Evolutionary conservation across 257 asterid species (phyloP).

Genomic region (Hygrophila difformis): DNA sequence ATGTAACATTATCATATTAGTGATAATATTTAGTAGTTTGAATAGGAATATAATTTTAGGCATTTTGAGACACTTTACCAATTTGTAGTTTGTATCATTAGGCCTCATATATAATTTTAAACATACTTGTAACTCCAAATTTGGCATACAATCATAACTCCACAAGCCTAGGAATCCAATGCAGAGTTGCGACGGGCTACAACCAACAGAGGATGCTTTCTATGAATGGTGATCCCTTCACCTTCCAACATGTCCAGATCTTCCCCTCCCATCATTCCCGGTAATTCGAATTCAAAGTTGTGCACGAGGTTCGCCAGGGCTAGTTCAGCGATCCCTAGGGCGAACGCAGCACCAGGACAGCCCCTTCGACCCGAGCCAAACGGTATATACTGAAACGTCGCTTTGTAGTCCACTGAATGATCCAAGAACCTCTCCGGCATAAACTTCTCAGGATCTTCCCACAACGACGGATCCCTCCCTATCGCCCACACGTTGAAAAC

Average conservation of each 20-base stretch:
- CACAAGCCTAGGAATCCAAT: too few relatives aligned
- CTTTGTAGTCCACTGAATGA: slow-evolving; percentile 23
- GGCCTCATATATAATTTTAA: too few relatives aligned
- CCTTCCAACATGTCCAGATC: slow-evolving; percentile 42
- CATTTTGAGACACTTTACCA: too few relatives aligned
- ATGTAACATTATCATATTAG: too few relatives aligned
- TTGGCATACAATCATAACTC: too few relatives aligned
- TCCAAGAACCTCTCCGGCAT: slow-evolving; percentile 29
- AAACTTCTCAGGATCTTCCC: slow-evolving; percentile 28
- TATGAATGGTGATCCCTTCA: slow-evolving; percentile 33
- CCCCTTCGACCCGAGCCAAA: slow-evolving; percentile 42
- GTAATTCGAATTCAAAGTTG: slow-evolving; percentile 23
- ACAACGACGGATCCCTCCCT: slow-evolving; percentile 33
- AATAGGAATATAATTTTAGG: too few relatives aligned
- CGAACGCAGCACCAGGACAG: slow-evolving; percentile 38
- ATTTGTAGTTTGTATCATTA: too few relatives aligned
- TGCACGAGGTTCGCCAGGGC: slow-evolving; percentile 31
- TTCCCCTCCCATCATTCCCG: slow-evolving; percentile 24
- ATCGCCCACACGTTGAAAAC: slow-evolving; percentile 41
- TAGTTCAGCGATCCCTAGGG: slow-evolving; percentile 32
- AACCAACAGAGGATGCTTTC: slow-evolving; percentile 31
- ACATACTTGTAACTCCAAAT: too few relatives aligned
- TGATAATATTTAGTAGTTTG: too few relatives aligned
- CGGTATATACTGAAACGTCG: slow-evolving; percentile 28
- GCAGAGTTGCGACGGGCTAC: too few relatives aligned